Evolutionary conservation across 78 protist species (phyloP).

Genomic region (Trichosphaerium sp.): DNA sequence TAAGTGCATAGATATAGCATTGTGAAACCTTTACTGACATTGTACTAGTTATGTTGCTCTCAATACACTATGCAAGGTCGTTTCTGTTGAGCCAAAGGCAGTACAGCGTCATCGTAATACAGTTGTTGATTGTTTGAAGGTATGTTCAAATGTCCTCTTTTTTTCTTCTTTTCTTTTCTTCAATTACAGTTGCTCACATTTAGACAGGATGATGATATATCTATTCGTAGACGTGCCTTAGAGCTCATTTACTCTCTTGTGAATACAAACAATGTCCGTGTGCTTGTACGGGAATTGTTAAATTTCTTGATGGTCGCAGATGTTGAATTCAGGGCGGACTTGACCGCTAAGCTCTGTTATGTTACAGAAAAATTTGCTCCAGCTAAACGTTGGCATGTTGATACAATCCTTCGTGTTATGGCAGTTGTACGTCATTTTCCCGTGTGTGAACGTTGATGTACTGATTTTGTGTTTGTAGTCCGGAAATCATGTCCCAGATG

Average conservation of each 20-base stretch:
- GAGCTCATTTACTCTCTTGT: constrained; percentile 86
- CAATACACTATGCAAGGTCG: constrained; percentile 62
- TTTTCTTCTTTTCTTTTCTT: background rate
- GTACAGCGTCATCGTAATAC: constrained; percentile 90
- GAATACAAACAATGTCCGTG: constrained; percentile 63
- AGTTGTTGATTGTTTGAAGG: constrained; percentile 91
- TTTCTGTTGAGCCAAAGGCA: constrained; percentile 65
- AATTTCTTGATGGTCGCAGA: constrained; percentile 54
- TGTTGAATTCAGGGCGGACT: constrained; percentile 58
- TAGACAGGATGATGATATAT: constrained; percentile 80
- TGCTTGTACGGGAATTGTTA: constrained; percentile 58
- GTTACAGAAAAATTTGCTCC: constrained; percentile 78
- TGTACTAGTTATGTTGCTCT: constrained; percentile 70
- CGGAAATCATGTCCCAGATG: constrained; percentile 67
- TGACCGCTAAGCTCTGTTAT: constrained; percentile 56
- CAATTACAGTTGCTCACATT: background rate
- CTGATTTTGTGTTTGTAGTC: constrained; percentile 11
- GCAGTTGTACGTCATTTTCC: constrained; percentile 1
- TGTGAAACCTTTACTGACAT: background rate
- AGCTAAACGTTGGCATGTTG: constrained; percentile 82
- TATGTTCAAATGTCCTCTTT: background rate
- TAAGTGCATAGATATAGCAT: too few species aligned
- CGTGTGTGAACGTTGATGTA: background rate
- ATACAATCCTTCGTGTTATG: constrained; percentile 75
- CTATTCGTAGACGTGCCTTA: constrained; percentile 92